A percentile compares a stretch with the other conserved stretches of the same genome.
phyloP scores from a whole-genome alignment of 371 early-diverging fungal species.

The Zancudomyces culisetae region DNA sequence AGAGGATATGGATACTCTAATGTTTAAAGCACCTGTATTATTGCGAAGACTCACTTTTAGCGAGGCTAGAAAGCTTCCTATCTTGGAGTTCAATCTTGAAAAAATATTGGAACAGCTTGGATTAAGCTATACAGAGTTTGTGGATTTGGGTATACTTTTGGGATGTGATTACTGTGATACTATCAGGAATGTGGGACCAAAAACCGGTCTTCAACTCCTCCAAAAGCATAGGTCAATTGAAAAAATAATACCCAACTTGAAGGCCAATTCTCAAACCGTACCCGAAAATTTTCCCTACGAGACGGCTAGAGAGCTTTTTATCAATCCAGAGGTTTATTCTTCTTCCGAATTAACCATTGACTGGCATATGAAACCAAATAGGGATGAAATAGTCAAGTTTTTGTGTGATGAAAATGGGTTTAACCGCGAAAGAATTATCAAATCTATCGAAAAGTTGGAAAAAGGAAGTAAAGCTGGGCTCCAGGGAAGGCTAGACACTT shows the following conservation, averaged over 20 bases:
- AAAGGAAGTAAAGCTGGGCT: slow-evolving; percentile 53
- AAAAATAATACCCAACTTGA: slow-evolving; percentile 49
- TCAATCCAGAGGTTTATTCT: slow-evolving; percentile 53
- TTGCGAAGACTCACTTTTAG: slow-evolving; percentile 91
- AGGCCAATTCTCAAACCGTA: slow-evolving; percentile 52
- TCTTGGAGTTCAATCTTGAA: slow-evolving; percentile 75
- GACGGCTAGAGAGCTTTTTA: slow-evolving; percentile 84
- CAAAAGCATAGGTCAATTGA: slow-evolving; percentile 81
- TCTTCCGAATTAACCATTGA: slow-evolving; percentile 36
- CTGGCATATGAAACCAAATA: slow-evolving; percentile 68
- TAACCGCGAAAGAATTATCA: slow-evolving; percentile 82
- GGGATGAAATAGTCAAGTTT: slow-evolving; percentile 76
- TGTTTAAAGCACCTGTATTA: slow-evolving; percentile 85
- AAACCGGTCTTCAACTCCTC: slow-evolving; percentile 76
- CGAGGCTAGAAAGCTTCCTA: slow-evolving; percentile 81
- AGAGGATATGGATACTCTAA: slow-evolving; percentile 99
- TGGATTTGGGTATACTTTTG: slow-evolving; percentile 96
- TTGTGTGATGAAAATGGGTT: slow-evolving; percentile 93
- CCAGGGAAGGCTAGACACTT: slow-evolving; percentile 81
- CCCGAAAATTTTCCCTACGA: slow-evolving; percentile 83
- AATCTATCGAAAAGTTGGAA: slow-evolving; percentile 58
- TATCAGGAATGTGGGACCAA: slow-evolving; percentile 92
- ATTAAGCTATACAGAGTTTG: slow-evolving; percentile 68
- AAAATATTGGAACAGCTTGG: slow-evolving; percentile 72
- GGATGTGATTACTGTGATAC: slow-evolving; percentile 99